Evolutionary conservation across 2,329 filamentous ascomycete species (phyloP).

Genomic region (Hortaea sp.): DNA sequence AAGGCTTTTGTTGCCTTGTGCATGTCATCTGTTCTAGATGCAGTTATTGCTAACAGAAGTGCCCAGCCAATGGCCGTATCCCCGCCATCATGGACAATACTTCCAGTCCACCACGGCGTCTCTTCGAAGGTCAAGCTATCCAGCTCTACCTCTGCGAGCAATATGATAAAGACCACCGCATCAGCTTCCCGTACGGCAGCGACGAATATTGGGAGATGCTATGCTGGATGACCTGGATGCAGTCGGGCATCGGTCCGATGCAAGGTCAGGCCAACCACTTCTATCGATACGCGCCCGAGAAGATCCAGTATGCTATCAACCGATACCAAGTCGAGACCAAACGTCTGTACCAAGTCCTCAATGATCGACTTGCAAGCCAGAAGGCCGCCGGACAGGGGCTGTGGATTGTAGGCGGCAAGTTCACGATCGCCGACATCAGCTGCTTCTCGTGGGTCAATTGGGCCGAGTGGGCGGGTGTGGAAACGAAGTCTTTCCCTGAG

Average conservation of each 20-base stretch:
- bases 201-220: constrained; percentile 35
- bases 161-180: constrained; percentile 32
- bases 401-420: constrained; percentile 38
- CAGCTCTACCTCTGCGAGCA: constrained; percentile 36
- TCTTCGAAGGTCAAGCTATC: constrained; percentile 39
- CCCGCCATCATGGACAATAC: constrained; percentile 36
- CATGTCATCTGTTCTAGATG: background rate
- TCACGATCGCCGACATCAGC: constrained; percentile 39
- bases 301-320: constrained; percentile 32
- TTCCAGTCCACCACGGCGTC: constrained; percentile 9
- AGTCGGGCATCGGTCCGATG: constrained; percentile 32
- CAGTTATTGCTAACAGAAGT: too few relatives aligned
- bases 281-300: constrained; percentile 32
- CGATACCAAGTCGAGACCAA: constrained; percentile 34
- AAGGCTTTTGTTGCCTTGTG: too few relatives aligned
- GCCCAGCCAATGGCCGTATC: constrained; percentile 36
- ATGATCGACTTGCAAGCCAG: constrained; percentile 28
- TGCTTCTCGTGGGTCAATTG: constrained; percentile 38
- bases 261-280: constrained; percentile 40
- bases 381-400: constrained; percentile 16
- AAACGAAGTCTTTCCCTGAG: constrained; percentile 19
- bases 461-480: constrained; percentile 30
- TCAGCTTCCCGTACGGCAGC: constrained; percentile 33
- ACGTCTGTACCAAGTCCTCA: constrained; percentile 37
- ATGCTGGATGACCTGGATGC: constrained; percentile 38